phyloP scores from a whole-genome alignment of 2,329 filamentous ascomycete species.

The Fusarium torulosum region DNA sequence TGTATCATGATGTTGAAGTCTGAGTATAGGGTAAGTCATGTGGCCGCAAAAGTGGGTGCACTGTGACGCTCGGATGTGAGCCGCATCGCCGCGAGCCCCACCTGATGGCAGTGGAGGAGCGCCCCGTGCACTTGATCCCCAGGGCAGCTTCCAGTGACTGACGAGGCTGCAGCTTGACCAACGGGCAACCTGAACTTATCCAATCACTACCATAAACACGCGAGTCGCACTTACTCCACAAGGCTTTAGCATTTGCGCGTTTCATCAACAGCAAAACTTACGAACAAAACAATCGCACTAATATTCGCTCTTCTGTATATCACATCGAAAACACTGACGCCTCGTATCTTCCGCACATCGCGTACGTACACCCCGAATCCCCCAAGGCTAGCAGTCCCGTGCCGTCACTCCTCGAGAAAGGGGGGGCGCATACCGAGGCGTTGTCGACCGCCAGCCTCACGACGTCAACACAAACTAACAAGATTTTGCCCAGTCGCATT shows the following conservation, averaged over 20 bases:
- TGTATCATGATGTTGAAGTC: neutral
- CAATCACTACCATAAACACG: conserved; percentile 39
- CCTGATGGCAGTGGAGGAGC: conserved; percentile 3
- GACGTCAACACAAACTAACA: conserved; percentile 26
- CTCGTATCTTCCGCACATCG: conserved; percentile 10
- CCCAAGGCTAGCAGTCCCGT: conserved; percentile 19
- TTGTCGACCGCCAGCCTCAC: conserved; percentile 35
- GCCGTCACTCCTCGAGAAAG: conserved; percentile 15
- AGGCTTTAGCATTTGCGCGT: conserved; percentile 38
- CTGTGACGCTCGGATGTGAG: conserved; percentile 3
- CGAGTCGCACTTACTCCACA: conserved; percentile 39
- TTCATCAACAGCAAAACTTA: conserved; percentile 23
- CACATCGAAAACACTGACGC: conserved; percentile 27
- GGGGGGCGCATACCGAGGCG: conserved; percentile 38
- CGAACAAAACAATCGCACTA: conserved; percentile 23
- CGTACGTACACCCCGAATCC: conserved; percentile 31
- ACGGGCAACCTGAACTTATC: neutral
- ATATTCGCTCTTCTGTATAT: conserved; percentile 10
- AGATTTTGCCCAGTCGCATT: conserved; percentile 18
- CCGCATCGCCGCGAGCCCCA: conserved; percentile 20
- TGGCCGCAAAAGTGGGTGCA: neutral
- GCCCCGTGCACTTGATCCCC: conserved; percentile 14
- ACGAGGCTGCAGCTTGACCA: conserved; percentile 26
- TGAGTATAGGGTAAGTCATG: conserved; percentile 5
- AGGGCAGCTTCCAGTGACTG: conserved; percentile 12